Conservation (phyloP, 768 basidiomycete genomes). For the Cystofilobasidium capitatum region DNA sequence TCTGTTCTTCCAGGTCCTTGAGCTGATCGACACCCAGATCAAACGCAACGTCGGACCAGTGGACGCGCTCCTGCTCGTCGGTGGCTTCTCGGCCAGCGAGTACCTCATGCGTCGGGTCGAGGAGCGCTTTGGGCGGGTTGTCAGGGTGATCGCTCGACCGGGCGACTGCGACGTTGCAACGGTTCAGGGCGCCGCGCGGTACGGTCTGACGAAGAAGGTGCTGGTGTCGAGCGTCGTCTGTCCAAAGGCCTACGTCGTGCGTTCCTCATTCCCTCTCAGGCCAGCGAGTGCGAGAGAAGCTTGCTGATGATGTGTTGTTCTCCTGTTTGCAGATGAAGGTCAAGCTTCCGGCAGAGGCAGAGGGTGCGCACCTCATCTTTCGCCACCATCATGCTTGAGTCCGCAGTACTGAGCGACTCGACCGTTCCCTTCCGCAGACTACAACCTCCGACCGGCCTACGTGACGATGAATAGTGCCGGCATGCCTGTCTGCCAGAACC, state of each 20-base stretch:
- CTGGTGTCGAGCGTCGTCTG: slow-evolving; percentile 68
- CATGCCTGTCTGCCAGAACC: slow-evolving; percentile 70
- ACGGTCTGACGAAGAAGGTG: slow-evolving; percentile 58
- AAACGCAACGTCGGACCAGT: slow-evolving; percentile 58
- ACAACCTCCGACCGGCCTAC: slow-evolving; percentile 73
- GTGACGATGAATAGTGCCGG: slow-evolving; percentile 68
- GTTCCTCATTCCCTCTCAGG: background rate
- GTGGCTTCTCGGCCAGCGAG: slow-evolving; percentile 75
- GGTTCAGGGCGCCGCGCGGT: slow-evolving; percentile 74
- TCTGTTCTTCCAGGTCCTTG: slow-evolving; percentile 56
- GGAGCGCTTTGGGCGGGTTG: slow-evolving; percentile 57
- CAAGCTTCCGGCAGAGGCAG: slow-evolving; percentile 75
- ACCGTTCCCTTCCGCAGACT: too few relatives aligned
- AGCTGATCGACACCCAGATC: slow-evolving; percentile 67
- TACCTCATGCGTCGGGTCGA: slow-evolving; percentile 45
- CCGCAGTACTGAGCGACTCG: too few relatives aligned
- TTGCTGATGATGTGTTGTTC: background rate
- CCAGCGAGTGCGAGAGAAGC: too few relatives aligned
- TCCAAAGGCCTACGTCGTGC: slow-evolving; percentile 73
- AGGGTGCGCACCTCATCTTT: too few relatives aligned
- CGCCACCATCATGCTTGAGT: too few relatives aligned
- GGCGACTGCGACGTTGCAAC: slow-evolving; percentile 83
- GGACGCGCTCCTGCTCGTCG: slow-evolving; percentile 77
- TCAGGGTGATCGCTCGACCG: slow-evolving; percentile 69
- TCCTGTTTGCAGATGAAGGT: slow-evolving; percentile 46